These are phyloP conservation scores for Beauveria australis DNA, from an alignment of 2,329 filamentous ascomycete species.

Conservation along the genomic window DNA sequence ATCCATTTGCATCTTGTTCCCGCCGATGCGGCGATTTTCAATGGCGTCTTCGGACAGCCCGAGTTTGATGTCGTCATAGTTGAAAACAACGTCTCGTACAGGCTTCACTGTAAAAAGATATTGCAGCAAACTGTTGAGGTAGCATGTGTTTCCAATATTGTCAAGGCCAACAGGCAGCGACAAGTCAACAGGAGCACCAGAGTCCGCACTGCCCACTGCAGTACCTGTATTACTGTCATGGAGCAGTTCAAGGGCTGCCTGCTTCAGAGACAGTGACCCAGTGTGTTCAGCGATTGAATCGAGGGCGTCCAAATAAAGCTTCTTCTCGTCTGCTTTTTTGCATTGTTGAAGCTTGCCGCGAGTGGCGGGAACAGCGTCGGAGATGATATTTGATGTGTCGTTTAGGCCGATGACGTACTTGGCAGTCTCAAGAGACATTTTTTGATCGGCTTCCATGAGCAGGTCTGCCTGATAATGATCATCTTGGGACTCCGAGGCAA, in stretches of 20 bases:
- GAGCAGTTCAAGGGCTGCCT: constrained; percentile 20
- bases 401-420: constrained; percentile 23
- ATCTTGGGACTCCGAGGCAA: constrained; percentile 26
- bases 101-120: constrained; percentile 87
- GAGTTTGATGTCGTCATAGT: constrained; percentile 64
- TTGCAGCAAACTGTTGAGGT: constrained; percentile 91
- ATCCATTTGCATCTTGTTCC: constrained; percentile 43
- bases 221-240: constrained; percentile 14
- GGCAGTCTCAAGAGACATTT: constrained; percentile 28
- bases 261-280: constrained; percentile 20
- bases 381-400: constrained; percentile 17
- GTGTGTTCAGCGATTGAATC: constrained; percentile 27
- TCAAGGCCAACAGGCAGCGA: constrained; percentile 75
- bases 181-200: constrained; percentile 22
- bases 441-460: constrained; percentile 25
- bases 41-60: constrained; percentile 57
- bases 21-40: constrained; percentile 64
- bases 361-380: neutral
- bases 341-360: constrained; percentile 18
- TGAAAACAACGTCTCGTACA: constrained; percentile 70
- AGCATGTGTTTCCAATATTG: constrained; percentile 97
- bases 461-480: constrained; percentile 26
- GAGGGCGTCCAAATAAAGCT: constrained; percentile 26
- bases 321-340: constrained; percentile 21
- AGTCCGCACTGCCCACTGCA: constrained; percentile 5